A percentile compares a stretch with the other conserved stretches of the same genome.
Conservation (phyloP, 768 basidiomycete genomes). For the Tricholoma matsutake region DNA sequence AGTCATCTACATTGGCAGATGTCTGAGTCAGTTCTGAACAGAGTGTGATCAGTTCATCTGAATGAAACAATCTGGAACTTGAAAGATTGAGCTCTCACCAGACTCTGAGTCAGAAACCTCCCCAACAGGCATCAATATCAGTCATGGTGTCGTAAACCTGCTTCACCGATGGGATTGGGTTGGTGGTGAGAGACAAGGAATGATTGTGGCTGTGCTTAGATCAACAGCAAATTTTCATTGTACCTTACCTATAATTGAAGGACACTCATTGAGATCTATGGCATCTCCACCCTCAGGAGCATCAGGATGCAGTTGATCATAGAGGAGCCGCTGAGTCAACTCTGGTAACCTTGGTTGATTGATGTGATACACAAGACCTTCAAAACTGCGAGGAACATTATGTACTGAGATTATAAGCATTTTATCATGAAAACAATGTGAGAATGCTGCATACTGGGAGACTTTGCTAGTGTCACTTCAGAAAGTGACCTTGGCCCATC, state of each 20-base stretch:
- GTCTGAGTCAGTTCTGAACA: background rate
- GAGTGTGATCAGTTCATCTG: background rate
- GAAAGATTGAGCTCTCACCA: background rate
- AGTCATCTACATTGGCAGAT: background rate
- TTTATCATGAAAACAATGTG: background rate
- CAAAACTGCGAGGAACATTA: constrained; percentile 16
- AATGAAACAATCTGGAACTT: background rate
- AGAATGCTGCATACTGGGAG: background rate
- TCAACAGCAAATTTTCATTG: no score
- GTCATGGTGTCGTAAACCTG: background rate
- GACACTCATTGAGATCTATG: background rate
- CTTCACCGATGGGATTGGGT: background rate
- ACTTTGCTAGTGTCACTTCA: background rate
- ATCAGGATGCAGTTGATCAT: constrained; percentile 14
- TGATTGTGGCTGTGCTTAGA: no score
- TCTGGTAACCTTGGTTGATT: background rate
- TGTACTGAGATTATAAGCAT: constrained; percentile 3
- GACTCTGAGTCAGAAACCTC: background rate
- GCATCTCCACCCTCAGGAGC: constrained; percentile 7
- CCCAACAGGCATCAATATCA: background rate
- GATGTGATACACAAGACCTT: constrained; percentile 4
- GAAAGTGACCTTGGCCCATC: background rate
- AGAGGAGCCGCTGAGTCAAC: background rate
- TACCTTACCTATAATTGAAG: constrained; percentile 12
- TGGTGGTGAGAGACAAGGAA: no score